Evolutionary conservation across 1,284 basidiomycete species (phyloP), one percentile per base, ranked within the genome.

Genomic region (Ceratobasidium sp.): DNA sequence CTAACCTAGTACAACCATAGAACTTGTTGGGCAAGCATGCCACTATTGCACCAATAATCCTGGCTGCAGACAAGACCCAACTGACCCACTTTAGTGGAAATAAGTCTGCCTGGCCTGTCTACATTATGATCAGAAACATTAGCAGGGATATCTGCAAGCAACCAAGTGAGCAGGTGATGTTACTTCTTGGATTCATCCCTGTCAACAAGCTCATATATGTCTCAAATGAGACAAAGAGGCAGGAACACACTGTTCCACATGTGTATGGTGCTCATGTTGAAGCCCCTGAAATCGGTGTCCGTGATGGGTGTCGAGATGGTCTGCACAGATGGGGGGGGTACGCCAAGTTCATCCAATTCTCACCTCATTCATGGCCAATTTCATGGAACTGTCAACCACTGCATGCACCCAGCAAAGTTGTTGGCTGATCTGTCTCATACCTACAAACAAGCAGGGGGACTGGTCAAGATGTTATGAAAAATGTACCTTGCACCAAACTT

Each of bases 41-140:
- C 0, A 73, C 72, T 4, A 36, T 73, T 7, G 72, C 56, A 8
- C 64, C 54, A 0, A 23, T 73, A 1, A 73, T 73, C 21, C 1
- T 73, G 1, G 8, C 72, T 0, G 49, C 66, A 4, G 66, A 73
- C 54, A 73, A 73, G 36, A 71, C 72, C 8, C 33, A 71, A 36
- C 23, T 73, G n/a, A 72, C 73, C 5, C 16, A 36, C 8, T 53
- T 73, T 25, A 66, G 42, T 11, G 58, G 67, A n/a, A 59, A 71
- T 25, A 60, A 71, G 48, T 36, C 54, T 16, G 73, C 73, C 11
- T 73, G 67, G 64, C 73, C 73, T 18, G 73, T 73, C 16, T 73
- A 73, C 40, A 1, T 71, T 5, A 69, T 67, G 2, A 7, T 59
- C 4, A 30, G 56, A 9, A 59, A 59, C 23, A 59, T 59, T 30